Evolutionary conservation across 2,329 filamentous ascomycete species (phyloP), one percentile per base, ranked within the genome.

Genomic region (Ophiostoma sp.): DNA sequence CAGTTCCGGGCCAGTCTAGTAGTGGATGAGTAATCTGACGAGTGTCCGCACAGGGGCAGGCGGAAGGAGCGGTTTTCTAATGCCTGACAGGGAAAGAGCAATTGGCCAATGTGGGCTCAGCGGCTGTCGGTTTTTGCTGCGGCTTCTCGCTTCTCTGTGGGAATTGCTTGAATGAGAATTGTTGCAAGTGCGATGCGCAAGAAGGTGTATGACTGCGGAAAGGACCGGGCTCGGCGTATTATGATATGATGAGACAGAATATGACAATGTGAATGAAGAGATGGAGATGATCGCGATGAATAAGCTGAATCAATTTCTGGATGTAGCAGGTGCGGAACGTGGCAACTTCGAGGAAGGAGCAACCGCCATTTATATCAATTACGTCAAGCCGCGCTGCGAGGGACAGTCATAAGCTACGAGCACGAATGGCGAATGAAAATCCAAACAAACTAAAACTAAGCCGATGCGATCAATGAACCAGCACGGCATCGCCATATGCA

Each of bases 11-110:
- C 3, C n/a, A 20, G 41, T 41, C n/a, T 35, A 20, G 60, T 68
- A n/a, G 60, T 68, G 44, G 66, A 48, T 70, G 68, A 68, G 62
- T 71, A 68, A 69, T 68, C 70, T 64, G 52, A 20, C n/a, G 52
- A 57, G 52, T 44, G 31, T 13, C 44, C 7, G 44, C 7, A 33
- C 27, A 17, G 4, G 44, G 44, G 6, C 41, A 17, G 41, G 27
- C 31, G 17, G 60, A 27, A 64, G 11, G 27, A 33, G 10, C 60
- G 33, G 60, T 65, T 27, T 60, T 27, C 6, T 62, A 11, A 20
- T n/a, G 17, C 15, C 39, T 41, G 39, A 41, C 39, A 62, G 17
- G 62, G 62, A 65, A 65, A 11, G 27, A 39, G 62, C 35, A 36
- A 39, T 65, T 39, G 62, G 62, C 35, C 62, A 36, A 1, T 65